Conservation (phyloP, 2,329 filamentous ascomycete species). For the Phaeosphaeria sp. region DNA sequence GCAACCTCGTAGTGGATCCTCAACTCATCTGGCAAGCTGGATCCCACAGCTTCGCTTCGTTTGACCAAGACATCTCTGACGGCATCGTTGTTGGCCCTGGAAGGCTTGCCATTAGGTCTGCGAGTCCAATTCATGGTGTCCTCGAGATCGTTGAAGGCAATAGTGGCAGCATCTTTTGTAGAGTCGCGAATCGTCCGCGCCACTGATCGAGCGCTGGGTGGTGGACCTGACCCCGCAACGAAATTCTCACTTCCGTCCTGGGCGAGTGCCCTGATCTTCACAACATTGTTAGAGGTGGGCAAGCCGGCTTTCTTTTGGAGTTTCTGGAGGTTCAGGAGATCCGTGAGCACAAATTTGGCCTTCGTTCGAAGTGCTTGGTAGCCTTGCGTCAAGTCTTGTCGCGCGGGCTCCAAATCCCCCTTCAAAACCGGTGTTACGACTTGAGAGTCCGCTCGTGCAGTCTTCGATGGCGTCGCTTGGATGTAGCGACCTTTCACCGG, state of each 20-base stretch:
- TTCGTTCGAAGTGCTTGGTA: constrained; percentile 32
- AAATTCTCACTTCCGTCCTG: constrained; percentile 10
- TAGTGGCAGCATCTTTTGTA: constrained; percentile 24
- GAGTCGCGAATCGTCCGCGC: constrained; percentile 31
- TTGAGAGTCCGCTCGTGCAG: neutral
- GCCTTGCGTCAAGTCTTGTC: constrained; percentile 31
- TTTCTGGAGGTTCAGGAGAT: constrained; percentile 34
- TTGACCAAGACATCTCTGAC: constrained; percentile 39
- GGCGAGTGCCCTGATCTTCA: constrained; percentile 27
- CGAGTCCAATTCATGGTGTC: constrained; percentile 30
- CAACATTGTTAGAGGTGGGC: constrained; percentile 22
- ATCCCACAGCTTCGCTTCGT: constrained; percentile 30
- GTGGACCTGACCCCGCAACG: constrained; percentile 5
- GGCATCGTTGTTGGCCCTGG: constrained; percentile 20
- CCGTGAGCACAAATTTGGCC: constrained; percentile 26
- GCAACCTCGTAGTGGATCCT: constrained; percentile 36
- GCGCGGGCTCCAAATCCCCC: constrained; percentile 27
- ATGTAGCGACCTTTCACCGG: constrained; percentile 16
- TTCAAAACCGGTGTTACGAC: constrained; percentile 9
- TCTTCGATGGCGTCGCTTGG: constrained; percentile 5
- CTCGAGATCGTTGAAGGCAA: constrained; percentile 36
- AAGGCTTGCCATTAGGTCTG: constrained; percentile 16
- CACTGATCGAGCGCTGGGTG: constrained; percentile 27
- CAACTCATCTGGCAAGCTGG: constrained; percentile 31
- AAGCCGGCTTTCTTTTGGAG: constrained; percentile 35